Base-by-base conservation (phyloP, 257 asterid species). In the Solanum stenotomum region DNA sequence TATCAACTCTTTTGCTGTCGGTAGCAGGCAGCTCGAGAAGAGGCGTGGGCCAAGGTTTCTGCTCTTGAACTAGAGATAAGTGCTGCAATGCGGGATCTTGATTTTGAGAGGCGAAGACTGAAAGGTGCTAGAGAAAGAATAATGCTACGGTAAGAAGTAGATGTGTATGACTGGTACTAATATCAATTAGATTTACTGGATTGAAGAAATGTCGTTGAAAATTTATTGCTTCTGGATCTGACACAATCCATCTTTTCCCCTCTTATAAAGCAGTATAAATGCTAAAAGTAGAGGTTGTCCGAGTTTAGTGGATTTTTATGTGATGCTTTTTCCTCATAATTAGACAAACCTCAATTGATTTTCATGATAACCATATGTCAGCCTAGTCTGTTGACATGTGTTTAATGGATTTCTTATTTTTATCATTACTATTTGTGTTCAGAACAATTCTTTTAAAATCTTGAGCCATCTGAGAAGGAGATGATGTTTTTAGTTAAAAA, bases 11-110 rank as follows among this genome's bases (percentile, higher is more conserved):
- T 84, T 90, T 93, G 93, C 90, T 91, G 95, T 90, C 94, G 93
- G 93, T 97, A 97, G 99, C 99, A 97, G 99, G 95, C 98, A 38
- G 98, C 98, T 87, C 96, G 99, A 88, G 99, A 97, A 94, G 99
- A 97, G 92, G 99, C 99, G 82, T 96, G 99, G 99, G 94, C 98
- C 46, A 97, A 95, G 92, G 99, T 97, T 89, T 96, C 99, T 90
- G 97, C 95, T 89, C 99, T 97, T 86, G 99, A 97, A 91, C 99
- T 97, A 37, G 98, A 96, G 94, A 97, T 97, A 63, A 95, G 92
- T 92, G 96, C 98, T 82, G 98, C 99, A 31, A 91, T 95, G 95
- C 91, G 98, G 81, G 98, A 96, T 89, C 98, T 97, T 87, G 99
- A 96, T 90, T 96, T 93, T 89, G 99, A 97, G 93, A 94, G 95